phyloP scores from a whole-genome alignment of 2,329 filamentous ascomycete species.

The Exserohilum rostratum region DNA sequence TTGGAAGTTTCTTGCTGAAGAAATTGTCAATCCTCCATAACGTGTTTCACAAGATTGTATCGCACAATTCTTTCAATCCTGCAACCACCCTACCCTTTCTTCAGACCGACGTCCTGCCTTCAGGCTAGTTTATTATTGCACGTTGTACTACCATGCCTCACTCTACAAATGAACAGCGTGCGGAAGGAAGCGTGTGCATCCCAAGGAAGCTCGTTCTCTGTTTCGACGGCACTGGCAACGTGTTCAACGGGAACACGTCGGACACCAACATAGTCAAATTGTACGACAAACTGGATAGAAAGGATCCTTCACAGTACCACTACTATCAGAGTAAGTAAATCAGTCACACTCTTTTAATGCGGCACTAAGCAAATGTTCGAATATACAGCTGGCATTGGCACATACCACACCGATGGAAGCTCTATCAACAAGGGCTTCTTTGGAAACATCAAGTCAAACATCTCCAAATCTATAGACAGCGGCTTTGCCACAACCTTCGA shows the following conservation, averaged over 20 bases:
- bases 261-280: slow-evolving; percentile 31
- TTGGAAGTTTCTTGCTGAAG: neutral
- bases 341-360: neutral
- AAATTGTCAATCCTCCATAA: too few species aligned
- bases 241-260: slow-evolving; percentile 20
- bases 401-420: slow-evolving; percentile 11
- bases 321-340: slow-evolving; percentile 29
- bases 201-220: slow-evolving; percentile 20
- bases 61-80: neutral
- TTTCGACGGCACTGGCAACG: slow-evolving; percentile 33
- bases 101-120: neutral
- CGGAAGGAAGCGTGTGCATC: too few species aligned
- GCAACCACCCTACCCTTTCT: neutral
- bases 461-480: slow-evolving; percentile 17
- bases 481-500: slow-evolving; percentile 16
- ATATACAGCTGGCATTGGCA: slow-evolving; percentile 22
- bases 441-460: slow-evolving; percentile 1
- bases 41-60: too few species aligned
- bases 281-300: slow-evolving; percentile 23
- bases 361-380: neutral
- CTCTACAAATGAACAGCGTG: neutral
- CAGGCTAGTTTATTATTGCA: neutral
- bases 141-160: neutral
- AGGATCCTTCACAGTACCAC: slow-evolving; percentile 17
- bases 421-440: neutral